Base-by-base conservation (phyloP, 2,329 filamentous ascomycete genomes). In the Beauveria sp. region DNA sequence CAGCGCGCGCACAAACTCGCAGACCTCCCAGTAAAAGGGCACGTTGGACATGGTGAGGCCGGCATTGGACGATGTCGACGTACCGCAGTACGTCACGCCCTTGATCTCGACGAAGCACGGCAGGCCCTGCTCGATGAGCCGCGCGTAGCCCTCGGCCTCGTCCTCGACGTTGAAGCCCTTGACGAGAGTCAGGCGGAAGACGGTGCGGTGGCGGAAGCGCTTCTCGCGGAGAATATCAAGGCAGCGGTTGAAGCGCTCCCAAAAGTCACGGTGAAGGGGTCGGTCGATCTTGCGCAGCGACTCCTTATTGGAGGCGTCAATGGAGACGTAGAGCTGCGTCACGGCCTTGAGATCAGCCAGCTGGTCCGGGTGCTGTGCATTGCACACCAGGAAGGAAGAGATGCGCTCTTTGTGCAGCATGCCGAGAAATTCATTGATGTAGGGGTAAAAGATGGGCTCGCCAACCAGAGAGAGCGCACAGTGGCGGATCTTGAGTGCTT, bases 81-180 rank as follows among this genome's bases (percentile, higher is more conserved):
- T 98, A 46, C 95, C 95, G 75, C 95, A 98, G 77, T 95, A 98
- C 0, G 93, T 98, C 43, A 98, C 93, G 60, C 93, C 93, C 78
- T 98, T 98, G 74, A 98, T 84, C 78, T 98, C 93, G 54, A 98
- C 86, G 71, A 98, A 96, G 73, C 91, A 93, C 0, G 93, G 93
- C 24, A 96, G 80, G 0, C 89, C 93, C 66, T 87, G 86, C 71
- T 93, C 90, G 20, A 98, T 89, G 1, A 98, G 85, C 69, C 91
- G 87, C 0, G 93, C 93, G 70, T 99, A 98, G 5, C 93, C 93
- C 66, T 88, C 84, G 6, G 88, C 91, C 74, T 97, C 95, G 67
- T 96, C 93, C 26, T 96, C 93, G 66, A 98, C 86, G 72, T 99
- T 98, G 83, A 99, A 98, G 3, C 93, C 93, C 77, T 98, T 98